phyloP scores from a whole-genome alignment of 106 monocot genomes.

The Dendrobium chrysotoxum region DNA sequence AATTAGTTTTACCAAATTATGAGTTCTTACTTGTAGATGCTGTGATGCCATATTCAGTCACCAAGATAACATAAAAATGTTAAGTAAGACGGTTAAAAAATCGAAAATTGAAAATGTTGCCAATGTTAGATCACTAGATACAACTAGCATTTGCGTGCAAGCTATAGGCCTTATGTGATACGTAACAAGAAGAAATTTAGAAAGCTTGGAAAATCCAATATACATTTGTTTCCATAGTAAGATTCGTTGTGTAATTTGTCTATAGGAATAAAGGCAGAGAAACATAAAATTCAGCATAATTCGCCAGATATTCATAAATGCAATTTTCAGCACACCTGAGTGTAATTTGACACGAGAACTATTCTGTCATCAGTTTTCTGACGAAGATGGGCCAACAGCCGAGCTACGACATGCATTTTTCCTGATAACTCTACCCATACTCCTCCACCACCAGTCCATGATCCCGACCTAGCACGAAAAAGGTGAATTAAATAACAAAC shows the following conservation, averaged over 20 bases:
- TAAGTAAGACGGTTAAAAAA: background rate
- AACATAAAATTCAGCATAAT: background rate
- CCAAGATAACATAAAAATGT: background rate
- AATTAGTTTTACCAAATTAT: background rate
- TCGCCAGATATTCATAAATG: background rate
- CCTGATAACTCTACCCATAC: conserved; percentile 96
- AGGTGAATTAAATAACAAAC: conserved; percentile 5
- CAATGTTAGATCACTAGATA: background rate
- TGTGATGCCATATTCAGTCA: background rate
- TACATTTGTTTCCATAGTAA: background rate
- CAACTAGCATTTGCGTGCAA: background rate
- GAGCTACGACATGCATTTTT: conserved; percentile 97
- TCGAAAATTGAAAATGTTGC: background rate
- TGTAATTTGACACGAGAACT: conserved; percentile 99
- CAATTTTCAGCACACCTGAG: conserved; percentile 53
- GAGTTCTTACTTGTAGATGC: background rate
- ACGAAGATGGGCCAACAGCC: conserved; percentile 69
- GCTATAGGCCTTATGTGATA: background rate
- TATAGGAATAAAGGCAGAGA: background rate
- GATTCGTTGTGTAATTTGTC: background rate
- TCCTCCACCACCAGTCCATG: conserved; percentile 96
- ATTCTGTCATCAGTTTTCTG: conserved; percentile 94
- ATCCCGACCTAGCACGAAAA: conserved; percentile 56
- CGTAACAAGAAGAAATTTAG: background rate
- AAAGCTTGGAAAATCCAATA: background rate